Evolutionary conservation across 2,329 filamentous ascomycete genomes (phyloP), one percentile per base, ranked within the genome.

Genomic region (Aspergillus cejpii): DNA sequence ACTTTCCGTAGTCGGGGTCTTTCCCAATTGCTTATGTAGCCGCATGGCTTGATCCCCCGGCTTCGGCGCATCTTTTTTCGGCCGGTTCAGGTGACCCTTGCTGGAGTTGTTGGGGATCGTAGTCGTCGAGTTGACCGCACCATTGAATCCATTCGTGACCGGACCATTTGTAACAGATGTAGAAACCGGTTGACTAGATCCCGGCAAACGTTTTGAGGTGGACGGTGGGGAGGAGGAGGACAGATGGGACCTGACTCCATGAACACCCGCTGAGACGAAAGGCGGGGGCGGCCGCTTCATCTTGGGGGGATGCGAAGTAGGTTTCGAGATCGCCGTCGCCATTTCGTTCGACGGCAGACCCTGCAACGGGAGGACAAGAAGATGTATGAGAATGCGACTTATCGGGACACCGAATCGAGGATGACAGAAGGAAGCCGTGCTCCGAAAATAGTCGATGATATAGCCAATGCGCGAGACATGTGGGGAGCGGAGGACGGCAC

Each of bases 271-370:
- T 62, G 84, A 82, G 45, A 84, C 78, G 36, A 80, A 77, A 37
- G 82, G 75, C 28, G 81, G 80, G 41, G 78, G 72, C 49, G 81
- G 81, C 27, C 83, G 81, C 69, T 87, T 88, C 52, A 79, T 76
- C 68, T 87, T 88, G 54, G 65, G 61, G 48, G 71, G 62, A 54
- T 71, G 64, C 39, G 70, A 63, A 45, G 64, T 60, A 39, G 65
- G 65, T 56, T 70, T 70, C 33, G 69, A 69, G 38, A 72, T 61
- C 41, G 67, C 67, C 39, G 69, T 72, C 42, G 69, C 68, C 70
- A 72, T 72, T 39, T 43, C 62, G 55, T 50, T n/a, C 52, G 47
- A 53, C 41, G 44, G 46, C 44, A 36, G 38, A 31, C 36, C 8
- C 52, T 53, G 55, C 55, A 45, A 59, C 41, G 37, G 45, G 39